These are phyloP conservation scores for Xylaria sp. DNA, from an alignment of 2,329 filamentous ascomycete species.

Conservation along the genomic window DNA sequence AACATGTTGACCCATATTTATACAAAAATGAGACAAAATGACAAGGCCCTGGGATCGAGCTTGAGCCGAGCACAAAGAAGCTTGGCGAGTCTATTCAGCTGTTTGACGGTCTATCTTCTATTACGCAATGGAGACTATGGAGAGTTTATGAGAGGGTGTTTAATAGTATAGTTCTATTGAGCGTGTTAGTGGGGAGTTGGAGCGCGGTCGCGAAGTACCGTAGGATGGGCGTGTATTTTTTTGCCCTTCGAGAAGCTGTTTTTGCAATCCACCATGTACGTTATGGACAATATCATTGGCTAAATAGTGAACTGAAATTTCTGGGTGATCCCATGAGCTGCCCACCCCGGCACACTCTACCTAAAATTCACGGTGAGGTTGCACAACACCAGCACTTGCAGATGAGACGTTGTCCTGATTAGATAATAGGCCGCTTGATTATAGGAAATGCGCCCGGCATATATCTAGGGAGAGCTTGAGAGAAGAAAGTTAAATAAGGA, in stretches of 20 bases:
- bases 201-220: constrained; percentile 1
- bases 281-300: constrained; percentile 25
- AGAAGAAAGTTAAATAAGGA: neutral
- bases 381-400: constrained; percentile 36
- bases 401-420: constrained; percentile 29
- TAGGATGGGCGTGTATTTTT: neutral
- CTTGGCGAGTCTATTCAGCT: constrained; percentile 7
- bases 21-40: constrained; percentile 2
- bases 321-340: constrained; percentile 39
- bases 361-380: constrained; percentile 25
- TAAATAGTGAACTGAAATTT: constrained; percentile 31
- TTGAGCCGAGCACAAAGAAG: constrained; percentile 10
- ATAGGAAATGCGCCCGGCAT: constrained; percentile 18
- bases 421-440: constrained; percentile 30
- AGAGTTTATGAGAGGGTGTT: constrained; percentile 1
- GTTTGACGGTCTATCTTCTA: constrained; percentile 1
- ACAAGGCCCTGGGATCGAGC: neutral
- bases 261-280: constrained; percentile 17
- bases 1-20: constrained; percentile 7
- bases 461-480: constrained; percentile 10
- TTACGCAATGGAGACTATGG: constrained; percentile 12
- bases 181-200: constrained; percentile 22
- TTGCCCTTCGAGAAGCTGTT: constrained; percentile 25
- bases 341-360: constrained; percentile 22
- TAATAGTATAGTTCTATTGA: constrained; percentile 1